These are phyloP conservation scores for Blepharisma stoltei DNA, from an alignment of 73 alveolate genomes.

Conservation along the genomic window DNA sequence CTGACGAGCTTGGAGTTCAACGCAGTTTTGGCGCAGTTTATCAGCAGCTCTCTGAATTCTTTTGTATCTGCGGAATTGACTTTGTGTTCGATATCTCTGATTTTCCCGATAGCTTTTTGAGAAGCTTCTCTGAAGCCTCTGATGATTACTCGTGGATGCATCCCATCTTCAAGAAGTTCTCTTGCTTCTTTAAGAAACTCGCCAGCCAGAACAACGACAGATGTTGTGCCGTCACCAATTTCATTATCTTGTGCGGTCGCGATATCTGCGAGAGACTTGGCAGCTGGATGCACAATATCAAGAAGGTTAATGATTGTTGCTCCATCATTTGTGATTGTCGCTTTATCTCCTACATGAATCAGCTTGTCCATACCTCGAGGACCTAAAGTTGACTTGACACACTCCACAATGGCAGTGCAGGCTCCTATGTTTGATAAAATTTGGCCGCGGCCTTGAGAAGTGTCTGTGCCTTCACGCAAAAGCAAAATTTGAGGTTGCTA, in stretches of 20 bases:
- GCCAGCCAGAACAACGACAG: constrained; percentile 89
- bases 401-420: constrained; percentile 86
- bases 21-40: constrained; percentile 85
- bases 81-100: constrained; percentile 66
- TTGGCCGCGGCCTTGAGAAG: constrained; percentile 68
- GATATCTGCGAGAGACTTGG: constrained; percentile 92
- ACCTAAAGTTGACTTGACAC: constrained; percentile 86
- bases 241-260: constrained; percentile 94
- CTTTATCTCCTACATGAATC: constrained; percentile 71
- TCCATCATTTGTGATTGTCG: constrained; percentile 97
- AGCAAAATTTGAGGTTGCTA: constrained; percentile 66
- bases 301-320: constrained; percentile 92
- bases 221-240: constrained; percentile 98
- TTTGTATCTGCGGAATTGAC: constrained; percentile 43
- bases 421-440: constrained; percentile 78
- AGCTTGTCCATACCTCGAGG: constrained; percentile 98
- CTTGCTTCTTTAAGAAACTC: constrained; percentile 92
- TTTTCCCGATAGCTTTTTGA: constrained; percentile 61
- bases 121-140: constrained; percentile 87
- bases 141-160: constrained; percentile 85
- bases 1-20: constrained; percentile 90
- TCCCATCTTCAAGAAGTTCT: constrained; percentile 91
- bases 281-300: constrained; percentile 98
- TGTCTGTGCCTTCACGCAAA: constrained; percentile 73
- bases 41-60: constrained; percentile 62